Conservation (phyloP, 495 filamentous ascomycete genomes). For the Venustampulla echinocandica region DNA sequence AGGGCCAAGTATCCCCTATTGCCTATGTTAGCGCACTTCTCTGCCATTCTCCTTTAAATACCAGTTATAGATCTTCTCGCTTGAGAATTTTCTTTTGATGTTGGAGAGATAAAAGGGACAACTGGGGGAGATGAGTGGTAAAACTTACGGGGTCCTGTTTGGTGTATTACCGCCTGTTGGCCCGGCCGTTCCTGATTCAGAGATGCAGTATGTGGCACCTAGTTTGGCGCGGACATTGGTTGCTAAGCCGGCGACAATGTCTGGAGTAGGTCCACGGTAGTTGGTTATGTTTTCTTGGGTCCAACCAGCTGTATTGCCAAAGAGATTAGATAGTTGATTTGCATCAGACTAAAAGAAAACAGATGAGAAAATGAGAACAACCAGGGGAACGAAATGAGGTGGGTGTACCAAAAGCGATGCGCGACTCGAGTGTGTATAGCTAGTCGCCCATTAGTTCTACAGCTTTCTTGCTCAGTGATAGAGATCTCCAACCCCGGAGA, state of each 20-base stretch:
- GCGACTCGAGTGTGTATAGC: constrained; percentile 54
- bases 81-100: too few relatives aligned
- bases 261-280: constrained; percentile 50
- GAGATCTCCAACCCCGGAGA: too few relatives aligned
- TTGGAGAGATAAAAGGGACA: too few relatives aligned
- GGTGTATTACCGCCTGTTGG: constrained; percentile 47
- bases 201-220: constrained; percentile 45
- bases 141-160: constrained; percentile 47
- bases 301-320: constrained; percentile 39
- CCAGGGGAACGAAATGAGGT: not conserved
- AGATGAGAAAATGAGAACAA: not conserved
- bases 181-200: constrained; percentile 55
- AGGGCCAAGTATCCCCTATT: constrained; percentile 50
- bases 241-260: constrained; percentile 46
- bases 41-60: too few relatives aligned
- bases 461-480: too few relatives aligned
- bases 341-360: not conserved
- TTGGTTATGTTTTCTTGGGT: constrained; percentile 37
- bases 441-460: constrained; percentile 13
- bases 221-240: constrained; percentile 44
- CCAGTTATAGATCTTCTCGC: too few relatives aligned
- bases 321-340: not conserved
- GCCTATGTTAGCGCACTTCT: too few relatives aligned
- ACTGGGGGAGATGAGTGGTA: too few relatives aligned
- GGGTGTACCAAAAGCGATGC: constrained; percentile 37